Percentiles rank a stretch among this genome's conserved stretches.
These are phyloP conservation scores for Pigoraptor vietnamica DNA, from an alignment of 78 protist species.

Conservation along the genomic window DNA sequence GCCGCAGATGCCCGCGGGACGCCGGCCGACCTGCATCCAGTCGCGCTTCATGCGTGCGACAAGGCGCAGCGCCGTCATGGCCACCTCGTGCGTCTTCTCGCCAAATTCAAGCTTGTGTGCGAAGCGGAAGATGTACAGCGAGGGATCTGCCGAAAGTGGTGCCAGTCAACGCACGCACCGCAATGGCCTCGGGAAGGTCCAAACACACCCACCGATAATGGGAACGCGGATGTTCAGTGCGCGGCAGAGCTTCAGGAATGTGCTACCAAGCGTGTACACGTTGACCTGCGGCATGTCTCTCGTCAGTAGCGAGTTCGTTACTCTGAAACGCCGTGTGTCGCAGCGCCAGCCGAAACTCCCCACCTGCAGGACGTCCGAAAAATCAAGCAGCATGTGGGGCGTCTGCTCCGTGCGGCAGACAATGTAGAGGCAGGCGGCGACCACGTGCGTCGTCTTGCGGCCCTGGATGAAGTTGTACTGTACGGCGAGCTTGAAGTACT, in stretches of 20 bases:
- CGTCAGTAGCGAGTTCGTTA: too few species aligned
- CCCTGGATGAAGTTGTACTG: constrained; percentile 48
- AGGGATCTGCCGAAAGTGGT: constrained; percentile 81
- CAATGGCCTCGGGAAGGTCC: background rate
- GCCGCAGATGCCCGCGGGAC: constrained; percentile 92
- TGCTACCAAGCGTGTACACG: constrained; percentile 67
- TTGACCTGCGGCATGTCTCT: constrained; percentile 51
- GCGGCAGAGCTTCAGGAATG: constrained; percentile 54
- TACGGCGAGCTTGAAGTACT: constrained; percentile 25
- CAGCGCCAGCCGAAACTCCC: too few species aligned
- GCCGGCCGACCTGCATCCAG: constrained; percentile 87
- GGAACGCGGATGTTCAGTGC: constrained; percentile 27
- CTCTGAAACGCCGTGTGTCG: too few species aligned
- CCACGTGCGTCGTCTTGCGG: constrained; percentile 41
- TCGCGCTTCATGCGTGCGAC: constrained; percentile 89
- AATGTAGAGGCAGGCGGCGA: constrained; percentile 83
- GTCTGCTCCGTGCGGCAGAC: constrained; percentile 75
- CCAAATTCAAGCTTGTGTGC: constrained; percentile 81
- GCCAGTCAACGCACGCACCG: background rate
- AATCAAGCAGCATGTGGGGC: constrained; percentile 84
- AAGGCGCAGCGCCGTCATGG: constrained; percentile 70
- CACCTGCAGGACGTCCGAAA: constrained; percentile 58
- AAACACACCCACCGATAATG: constrained; percentile 29
- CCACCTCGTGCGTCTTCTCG: constrained; percentile 30
- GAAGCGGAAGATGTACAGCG: constrained; percentile 83